These are phyloP conservation scores for Dryadomyces quercus-mongolicae DNA, from an alignment of 2,329 filamentous ascomycete species.

Conservation along the genomic window DNA sequence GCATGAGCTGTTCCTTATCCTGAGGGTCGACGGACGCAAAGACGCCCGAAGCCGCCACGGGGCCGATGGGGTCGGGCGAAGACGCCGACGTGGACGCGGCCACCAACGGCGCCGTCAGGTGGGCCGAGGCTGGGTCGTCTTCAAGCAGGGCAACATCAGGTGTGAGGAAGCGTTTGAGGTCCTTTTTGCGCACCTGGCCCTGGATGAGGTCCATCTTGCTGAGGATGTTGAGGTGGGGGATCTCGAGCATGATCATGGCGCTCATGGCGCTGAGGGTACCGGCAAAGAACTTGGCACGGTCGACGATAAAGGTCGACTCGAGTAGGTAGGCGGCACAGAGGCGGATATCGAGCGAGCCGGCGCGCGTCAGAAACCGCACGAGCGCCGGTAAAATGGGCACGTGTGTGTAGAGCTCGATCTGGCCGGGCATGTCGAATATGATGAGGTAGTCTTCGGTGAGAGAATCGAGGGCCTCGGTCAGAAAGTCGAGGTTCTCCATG, in stretches of 20 bases:
- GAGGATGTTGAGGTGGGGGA: conserved; percentile 91
- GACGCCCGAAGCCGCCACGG: conserved; percentile 9
- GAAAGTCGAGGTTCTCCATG: conserved; percentile 85
- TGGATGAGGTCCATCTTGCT: conserved; percentile 98
- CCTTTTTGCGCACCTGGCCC: conserved; percentile 73
- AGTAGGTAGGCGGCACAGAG: conserved; percentile 90
- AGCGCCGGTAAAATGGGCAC: conserved; percentile 83
- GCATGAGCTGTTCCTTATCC: conserved; percentile 61
- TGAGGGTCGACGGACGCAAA: conserved; percentile 48
- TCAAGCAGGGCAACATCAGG: conserved; percentile 75
- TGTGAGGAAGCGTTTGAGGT: conserved; percentile 80
- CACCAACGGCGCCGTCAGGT: not conserved
- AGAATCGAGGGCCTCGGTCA: conserved; percentile 72
- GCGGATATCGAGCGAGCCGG: conserved; percentile 74
- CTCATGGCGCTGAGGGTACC: conserved; percentile 95
- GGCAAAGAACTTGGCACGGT: conserved; percentile 94
- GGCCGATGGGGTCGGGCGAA: not conserved
- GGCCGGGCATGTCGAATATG: conserved; percentile 96
- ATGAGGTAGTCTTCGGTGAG: conserved; percentile 93
- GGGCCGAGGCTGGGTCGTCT: conserved; percentile 52
- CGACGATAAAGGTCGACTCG: conserved; percentile 89
- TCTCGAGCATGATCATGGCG: conserved; percentile 96
- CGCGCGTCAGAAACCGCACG: conserved; percentile 66
- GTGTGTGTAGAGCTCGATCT: conserved; percentile 97
- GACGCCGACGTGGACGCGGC: conserved; percentile 8